phyloP scores from a whole-genome alignment of 2,329 filamentous ascomycete genomes.

The Apiospora pterosperma region DNA sequence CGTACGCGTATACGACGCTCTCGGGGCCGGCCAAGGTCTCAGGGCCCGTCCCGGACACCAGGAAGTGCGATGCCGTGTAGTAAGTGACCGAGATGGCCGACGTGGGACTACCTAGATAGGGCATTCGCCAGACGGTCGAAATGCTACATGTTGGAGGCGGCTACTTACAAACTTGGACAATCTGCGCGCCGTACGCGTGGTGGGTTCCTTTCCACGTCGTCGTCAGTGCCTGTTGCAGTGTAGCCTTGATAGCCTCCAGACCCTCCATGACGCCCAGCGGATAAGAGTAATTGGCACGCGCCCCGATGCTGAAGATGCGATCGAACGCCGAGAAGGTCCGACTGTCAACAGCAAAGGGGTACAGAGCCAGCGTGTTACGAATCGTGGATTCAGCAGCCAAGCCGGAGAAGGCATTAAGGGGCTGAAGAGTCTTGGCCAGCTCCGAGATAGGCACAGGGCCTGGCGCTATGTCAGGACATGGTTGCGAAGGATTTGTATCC shows the following conservation, averaged over 20 bases:
- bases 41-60: not conserved
- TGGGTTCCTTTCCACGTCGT: not conserved
- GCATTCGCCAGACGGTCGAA: not conserved
- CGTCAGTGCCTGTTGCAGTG: not conserved
- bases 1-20: not conserved
- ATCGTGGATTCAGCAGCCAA: not conserved
- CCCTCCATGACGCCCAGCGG: not conserved
- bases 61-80: not conserved
- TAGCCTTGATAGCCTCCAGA: not conserved
- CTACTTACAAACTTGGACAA: not conserved
- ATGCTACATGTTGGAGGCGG: not conserved
- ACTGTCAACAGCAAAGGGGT: not conserved
- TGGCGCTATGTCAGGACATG: not conserved
- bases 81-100: slow-evolving; percentile 4
- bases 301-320: not conserved
- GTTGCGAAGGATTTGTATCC: not conserved
- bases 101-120: not conserved
- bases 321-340: not conserved
- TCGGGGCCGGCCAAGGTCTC: not conserved
- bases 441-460: not conserved
- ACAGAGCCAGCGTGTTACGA: not conserved
- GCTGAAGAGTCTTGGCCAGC: not conserved
- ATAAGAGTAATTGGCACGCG: not conserved
- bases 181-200: not conserved
- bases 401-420: not conserved